Evolutionary conservation across 352 stramenopile species (phyloP), one percentile per base, ranked within the genome.

Genomic region (Globisporangium barbulae): DNA sequence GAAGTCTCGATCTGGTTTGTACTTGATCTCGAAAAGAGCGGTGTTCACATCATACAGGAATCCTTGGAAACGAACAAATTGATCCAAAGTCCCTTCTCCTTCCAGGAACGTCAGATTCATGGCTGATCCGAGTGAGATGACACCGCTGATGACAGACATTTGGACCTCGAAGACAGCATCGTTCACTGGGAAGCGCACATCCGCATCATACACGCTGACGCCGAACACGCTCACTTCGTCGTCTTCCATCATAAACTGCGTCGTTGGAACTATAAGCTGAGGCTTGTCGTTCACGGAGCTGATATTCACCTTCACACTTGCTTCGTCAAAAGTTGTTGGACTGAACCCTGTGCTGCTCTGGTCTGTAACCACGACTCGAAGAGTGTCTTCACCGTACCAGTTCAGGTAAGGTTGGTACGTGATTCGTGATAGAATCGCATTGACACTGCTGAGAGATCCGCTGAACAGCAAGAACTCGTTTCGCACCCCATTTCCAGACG

Each of bases 21-120:
- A 95, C 21, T 69, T 75, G 39, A 95, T 74, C 53, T 92, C 76
- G n/a, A 91, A 89, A 0, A 95, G 57, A 25, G 87, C 87, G 1
- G 63, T 45, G 59, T 93, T 94, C 19, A 93, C 71, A 25, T 78
- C 66, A 10, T 74, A 61, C 33, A 95, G 47, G 25, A 71, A 53
- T 15, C 87, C 85, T 17, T 67, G 64, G 48, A 94, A 89, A 0
- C 71, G 74, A 42, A 89, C 61, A 8, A 90, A 68, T 50, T 86
- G 77, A 39, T 95, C 82, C 0, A 39, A 33, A 3, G 60, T 8
- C 4, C 78, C 76, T 59, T 86, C 71, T 35, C 85, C 85, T 71
- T 91, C 79, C 1, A 85, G 22, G 41, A 91, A 73, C 4, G 47
- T 37, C 21, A 91, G 13, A 0, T 54, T 57, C 5, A 55, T 59